Base-by-base conservation (phyloP, 2,329 filamentous ascomycete genomes). In the Gnomoniopsis smithogilvyi region DNA sequence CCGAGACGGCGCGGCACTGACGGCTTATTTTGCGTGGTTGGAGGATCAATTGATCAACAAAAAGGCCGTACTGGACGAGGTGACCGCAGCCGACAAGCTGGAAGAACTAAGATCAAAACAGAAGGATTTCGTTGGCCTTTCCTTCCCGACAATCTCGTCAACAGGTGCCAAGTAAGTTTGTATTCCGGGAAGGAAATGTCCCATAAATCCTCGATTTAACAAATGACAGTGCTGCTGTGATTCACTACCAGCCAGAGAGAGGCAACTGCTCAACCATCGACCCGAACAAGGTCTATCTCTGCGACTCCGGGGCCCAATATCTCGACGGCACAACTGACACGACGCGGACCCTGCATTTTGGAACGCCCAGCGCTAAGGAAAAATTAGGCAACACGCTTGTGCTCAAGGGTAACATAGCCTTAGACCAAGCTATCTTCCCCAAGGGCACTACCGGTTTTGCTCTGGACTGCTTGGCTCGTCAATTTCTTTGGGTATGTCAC, bases 231-330 rank as follows among this genome's bases (percentile, higher is more conserved):
- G 95, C 92, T 59, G 95, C 95, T 6, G 84, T 99, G 14, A 99
- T 99, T 59, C 95, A 99, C 72, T 99, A 99, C 78, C 90, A 89
- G 66, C 93, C 95, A 0, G 91, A 96, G 69, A 86, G 83, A 57
- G 92, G 90, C 21, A 88, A 81, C 63, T 98, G 94, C 74, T 84
- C 92, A 10, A 78, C 84, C 30, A 92, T 99, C 66, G 92, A 99
- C 65, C 91, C 92, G 0, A 85, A 86, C 7, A 87, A 88, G 15
- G 86, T 99, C 60, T 99, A 99, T 69, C 85, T 99, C 2, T 99
- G 95, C 71, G 95, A 99, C 73, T 98, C 95, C 22, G 95, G 95
- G 22, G 95, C 91, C n/a, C 95, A 99, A 73, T 99, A 94, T 68
- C 80, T 90, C 2, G 95, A 99, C 71, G 95, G 95, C 58, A 99